Conservation (phyloP, 140 eudicot species). For the Stevia rebaudiana region DNA sequence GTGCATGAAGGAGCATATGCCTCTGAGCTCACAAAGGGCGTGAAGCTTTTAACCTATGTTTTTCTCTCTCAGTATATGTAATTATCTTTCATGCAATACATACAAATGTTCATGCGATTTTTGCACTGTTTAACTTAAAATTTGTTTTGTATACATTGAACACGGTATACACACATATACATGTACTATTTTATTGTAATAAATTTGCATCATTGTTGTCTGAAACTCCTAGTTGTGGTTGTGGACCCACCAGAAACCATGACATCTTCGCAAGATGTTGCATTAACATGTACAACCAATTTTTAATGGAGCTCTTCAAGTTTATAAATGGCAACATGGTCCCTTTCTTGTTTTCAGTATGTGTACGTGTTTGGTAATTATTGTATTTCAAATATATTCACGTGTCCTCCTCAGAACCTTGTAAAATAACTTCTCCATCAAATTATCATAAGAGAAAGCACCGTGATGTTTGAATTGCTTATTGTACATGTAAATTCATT, state of each 20-base stretch:
- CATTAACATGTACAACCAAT: conserved; percentile 26
- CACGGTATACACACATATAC: conserved; percentile 7
- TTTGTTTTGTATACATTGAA: too few relatives aligned
- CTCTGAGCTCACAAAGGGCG: too few relatives aligned
- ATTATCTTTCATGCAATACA: too few relatives aligned
- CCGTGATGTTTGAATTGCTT: too few relatives aligned
- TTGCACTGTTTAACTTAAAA: too few relatives aligned
- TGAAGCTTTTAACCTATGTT: too few relatives aligned
- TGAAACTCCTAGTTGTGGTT: conserved; percentile 46
- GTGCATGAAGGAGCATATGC: too few relatives aligned
- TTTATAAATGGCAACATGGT: conserved; percentile 23
- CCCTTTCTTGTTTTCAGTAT: conserved; percentile 31
- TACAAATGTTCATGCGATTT: too few relatives aligned
- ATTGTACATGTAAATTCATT: too few relatives aligned
- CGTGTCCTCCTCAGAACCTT: conserved; percentile 34
- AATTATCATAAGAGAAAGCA: too few relatives aligned
- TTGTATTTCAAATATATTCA: conserved; percentile 11
- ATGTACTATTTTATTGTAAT: conserved; percentile 23
- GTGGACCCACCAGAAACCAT: conserved; percentile 40
- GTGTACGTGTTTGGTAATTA: conserved; percentile 8
- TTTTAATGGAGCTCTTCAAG: conserved; percentile 32
- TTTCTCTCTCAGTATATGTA: too few relatives aligned
- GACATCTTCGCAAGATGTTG: conserved; percentile 53
- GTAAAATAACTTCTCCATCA: background rate
- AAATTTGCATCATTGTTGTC: conserved; percentile 33